Base-by-base conservation (phyloP, 495 filamentous ascomycete genomes). In the Penicillium maclennaniae region DNA sequence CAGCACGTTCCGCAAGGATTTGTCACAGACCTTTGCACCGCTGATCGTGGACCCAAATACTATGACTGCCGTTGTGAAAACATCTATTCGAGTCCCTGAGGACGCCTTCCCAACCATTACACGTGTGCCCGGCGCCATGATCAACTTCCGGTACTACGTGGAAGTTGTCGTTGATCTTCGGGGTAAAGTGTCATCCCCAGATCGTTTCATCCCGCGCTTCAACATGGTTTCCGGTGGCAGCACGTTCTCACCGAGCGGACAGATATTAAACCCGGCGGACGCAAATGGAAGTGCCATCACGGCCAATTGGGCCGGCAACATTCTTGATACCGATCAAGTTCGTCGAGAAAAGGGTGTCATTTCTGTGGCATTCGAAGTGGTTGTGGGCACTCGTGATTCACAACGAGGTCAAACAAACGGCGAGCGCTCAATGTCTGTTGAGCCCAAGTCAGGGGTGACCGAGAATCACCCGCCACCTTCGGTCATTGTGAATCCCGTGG, bases 91-190 rank as follows among this genome's bases (percentile, higher is more conserved):
- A 46, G 83, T 96, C 20, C 93, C 93, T 0, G 90, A 92, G 55
- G 91, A 96, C 56, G 83, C 84, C 0, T 98, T 98, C 59, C 92
- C 93, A 3, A 95, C 92, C 7, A 97, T 98, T 53, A 85, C 82
- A 12, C 84, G 82, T 49, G 90, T 96, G 4, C 93, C 93, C 0
- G 89, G 92, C 19, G 83, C 85, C 21, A 91, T 96, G 80, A 95
- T 98, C 54, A 88, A 84, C 55, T 97, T 98, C 70, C 87, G 86
- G 58, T 97, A 98, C 63, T 88, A 88, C 58, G 80, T 96, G 21
- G 93, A 98, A 66, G 87, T 96, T 3, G 85, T 97, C 19, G 79
- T 96, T 2, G 93, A 98, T 61, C 74, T 97, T 8, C 89, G 92
- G 25, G 91, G 92, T 14, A 96, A 90, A 62, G 76, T 96, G 5